Conservation (phyloP, 2,329 filamentous ascomycete genomes). For the Hypoxylon sp. region DNA sequence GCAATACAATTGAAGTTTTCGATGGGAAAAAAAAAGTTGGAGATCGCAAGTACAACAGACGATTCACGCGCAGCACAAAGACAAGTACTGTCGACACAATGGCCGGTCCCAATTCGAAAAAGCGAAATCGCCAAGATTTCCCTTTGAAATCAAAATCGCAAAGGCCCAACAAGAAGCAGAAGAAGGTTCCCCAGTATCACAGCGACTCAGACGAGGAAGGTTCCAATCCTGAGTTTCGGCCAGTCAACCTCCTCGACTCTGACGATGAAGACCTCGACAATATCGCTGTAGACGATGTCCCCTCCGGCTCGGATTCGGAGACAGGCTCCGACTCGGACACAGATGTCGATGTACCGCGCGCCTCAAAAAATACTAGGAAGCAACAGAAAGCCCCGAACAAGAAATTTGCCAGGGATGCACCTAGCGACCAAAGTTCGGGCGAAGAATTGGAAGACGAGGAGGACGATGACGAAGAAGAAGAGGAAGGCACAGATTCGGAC, state of each 20-base stretch:
- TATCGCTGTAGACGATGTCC: constrained; percentile 65
- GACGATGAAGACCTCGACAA: constrained; percentile 71
- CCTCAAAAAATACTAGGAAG: constrained; percentile 50
- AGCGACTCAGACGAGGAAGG: constrained; percentile 66
- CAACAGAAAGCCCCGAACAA: constrained; percentile 50
- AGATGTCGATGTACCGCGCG: constrained; percentile 54
- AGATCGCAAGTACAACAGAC: background rate
- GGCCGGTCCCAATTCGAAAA: constrained; percentile 50
- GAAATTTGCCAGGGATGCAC: constrained; percentile 45
- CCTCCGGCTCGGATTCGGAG: constrained; percentile 49
- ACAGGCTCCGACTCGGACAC: constrained; percentile 58
- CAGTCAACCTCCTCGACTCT: constrained; percentile 70
- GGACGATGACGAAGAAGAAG: constrained; percentile 60
- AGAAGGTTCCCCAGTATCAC: constrained; percentile 66
- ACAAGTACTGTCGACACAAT: constrained; percentile 37
- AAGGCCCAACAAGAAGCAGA: constrained; percentile 67
- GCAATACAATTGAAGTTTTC: constrained; percentile 32
- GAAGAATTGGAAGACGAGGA: constrained; percentile 51
- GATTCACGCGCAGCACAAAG: background rate
- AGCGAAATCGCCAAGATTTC: constrained; percentile 51
- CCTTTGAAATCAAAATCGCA: constrained; percentile 52
- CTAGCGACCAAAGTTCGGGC: constrained; percentile 43
- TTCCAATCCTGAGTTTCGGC: constrained; percentile 62
- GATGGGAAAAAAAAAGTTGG: constrained; percentile 35
- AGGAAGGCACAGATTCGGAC: constrained; percentile 58